phyloP scores from a whole-genome alignment of 1,284 basidiomycete species.

The Ustilago tritici region DNA sequence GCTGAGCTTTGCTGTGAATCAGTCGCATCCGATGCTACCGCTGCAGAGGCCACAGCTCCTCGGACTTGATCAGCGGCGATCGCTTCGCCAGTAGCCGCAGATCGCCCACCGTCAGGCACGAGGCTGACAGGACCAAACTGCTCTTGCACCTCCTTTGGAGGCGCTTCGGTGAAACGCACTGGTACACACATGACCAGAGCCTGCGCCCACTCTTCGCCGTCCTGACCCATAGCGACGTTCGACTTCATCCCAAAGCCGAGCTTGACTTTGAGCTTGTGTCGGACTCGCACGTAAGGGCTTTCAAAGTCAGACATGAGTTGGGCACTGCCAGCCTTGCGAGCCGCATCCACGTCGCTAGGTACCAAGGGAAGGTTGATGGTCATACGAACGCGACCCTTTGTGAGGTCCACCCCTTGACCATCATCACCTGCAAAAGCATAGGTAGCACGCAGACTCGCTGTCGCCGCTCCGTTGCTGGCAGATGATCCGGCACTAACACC shows the following conservation, averaged over 20 bases:
- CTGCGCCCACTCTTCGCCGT: conserved; percentile 61
- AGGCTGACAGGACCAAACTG: conserved; percentile 57
- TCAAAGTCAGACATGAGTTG: conserved; percentile 68
- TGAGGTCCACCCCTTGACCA: conserved; percentile 63
- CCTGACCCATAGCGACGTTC: conserved; percentile 24
- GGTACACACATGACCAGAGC: conserved; percentile 68
- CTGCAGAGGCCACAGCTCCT: not conserved
- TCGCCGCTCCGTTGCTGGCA: not conserved
- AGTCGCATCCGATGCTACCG: not conserved
- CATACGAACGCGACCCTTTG: conserved; percentile 63
- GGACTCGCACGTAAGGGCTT: conserved; percentile 63
- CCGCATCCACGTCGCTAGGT: conserved; percentile 34
- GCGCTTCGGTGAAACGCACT: conserved; percentile 67
- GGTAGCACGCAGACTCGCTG: conserved; percentile 54
- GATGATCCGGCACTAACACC: not conserved
- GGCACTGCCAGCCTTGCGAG: conserved; percentile 45
- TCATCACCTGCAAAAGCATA: conserved; percentile 66
- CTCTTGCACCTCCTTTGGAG: conserved; percentile 64
- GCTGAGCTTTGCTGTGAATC: not conserved
- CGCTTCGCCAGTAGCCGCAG: not conserved
- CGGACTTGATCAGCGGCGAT: not conserved
- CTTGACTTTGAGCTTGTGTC: conserved; percentile 69
- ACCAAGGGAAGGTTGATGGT: conserved; percentile 67
- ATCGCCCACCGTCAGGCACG: not conserved
- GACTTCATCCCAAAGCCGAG: conserved; percentile 63